These are phyloP conservation scores for Betula pendula DNA, from an alignment of 306 rosid genomes.

Conservation along the genomic window DNA sequence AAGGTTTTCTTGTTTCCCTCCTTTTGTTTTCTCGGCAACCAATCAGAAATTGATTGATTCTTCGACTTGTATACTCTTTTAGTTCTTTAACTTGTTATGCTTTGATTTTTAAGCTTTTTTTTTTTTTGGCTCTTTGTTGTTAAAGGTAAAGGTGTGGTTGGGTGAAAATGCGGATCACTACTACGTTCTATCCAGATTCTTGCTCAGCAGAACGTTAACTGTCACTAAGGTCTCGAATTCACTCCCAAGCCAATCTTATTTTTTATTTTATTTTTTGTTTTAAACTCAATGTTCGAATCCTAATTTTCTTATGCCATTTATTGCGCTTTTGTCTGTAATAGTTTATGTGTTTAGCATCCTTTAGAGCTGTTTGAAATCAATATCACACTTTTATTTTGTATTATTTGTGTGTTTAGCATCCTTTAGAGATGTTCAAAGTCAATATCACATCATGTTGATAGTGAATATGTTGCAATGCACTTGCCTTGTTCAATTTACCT, in stretches of 20 bases:
- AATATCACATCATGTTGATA: background rate
- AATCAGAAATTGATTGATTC: background rate
- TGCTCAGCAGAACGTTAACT: slow-evolving; percentile 87
- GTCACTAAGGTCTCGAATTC: slow-evolving; percentile 71
- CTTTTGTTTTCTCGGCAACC: background rate
- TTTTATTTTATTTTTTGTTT: background rate
- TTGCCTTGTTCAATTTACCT: background rate
- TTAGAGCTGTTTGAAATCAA: background rate
- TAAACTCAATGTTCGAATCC: background rate
- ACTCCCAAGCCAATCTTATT: background rate
- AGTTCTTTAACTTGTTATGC: background rate
- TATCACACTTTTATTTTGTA: background rate
- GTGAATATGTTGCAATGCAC: background rate
- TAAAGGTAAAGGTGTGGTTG: slow-evolving; percentile 93
- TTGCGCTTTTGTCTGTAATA: background rate
- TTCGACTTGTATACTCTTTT: background rate
- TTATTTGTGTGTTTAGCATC: background rate
- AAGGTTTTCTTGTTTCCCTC: slow-evolving; percentile 46
- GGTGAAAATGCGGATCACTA: slow-evolving; percentile 97
- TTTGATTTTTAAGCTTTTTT: background rate
- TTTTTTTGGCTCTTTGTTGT: slow-evolving; percentile 5
- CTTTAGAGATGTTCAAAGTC: background rate
- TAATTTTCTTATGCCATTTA: background rate
- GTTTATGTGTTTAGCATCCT: background rate
- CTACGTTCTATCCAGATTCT: slow-evolving; percentile 88